Evolutionary conservation across 2,329 filamentous ascomycete genomes (phyloP), one percentile per base, ranked within the genome.

Genomic region (Decorospora gaudefroyi): DNA sequence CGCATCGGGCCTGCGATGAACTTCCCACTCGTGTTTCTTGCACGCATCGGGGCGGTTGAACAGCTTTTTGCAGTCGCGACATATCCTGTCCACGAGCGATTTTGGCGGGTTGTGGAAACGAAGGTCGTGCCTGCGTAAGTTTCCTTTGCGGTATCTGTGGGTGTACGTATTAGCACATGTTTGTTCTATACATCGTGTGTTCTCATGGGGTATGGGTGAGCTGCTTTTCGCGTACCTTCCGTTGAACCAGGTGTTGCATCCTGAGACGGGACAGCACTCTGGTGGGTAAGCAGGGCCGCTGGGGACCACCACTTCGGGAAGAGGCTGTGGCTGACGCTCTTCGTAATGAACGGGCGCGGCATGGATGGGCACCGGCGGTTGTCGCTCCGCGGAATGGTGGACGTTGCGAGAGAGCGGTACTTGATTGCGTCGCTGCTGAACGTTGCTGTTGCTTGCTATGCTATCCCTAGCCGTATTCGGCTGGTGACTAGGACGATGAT

Each of bases 11-110:
- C 51, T 28, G 0, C 23, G 16, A 11, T 58, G 55, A 16, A 38
- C 46, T 6, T 51, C 47, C 50, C 47, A 52, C 16, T 58, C 52
- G 15, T 58, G 55, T 6, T 58, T 58, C 5, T 46, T 39, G 4
- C 28, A 35, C 3, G 55, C 55, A 23, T 59, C 55, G 4, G 30
- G 18, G 6, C 53, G 43, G 8, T 34, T 48, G 32, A 42, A 57
- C 1, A 3, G 4, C 6, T 33, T 18, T 1, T 30, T 13, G 10
- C 53, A 57, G 2, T 15, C 10, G 3, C 48, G 39, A 32, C 53
- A 56, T 10, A 16, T 15, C n/a, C 8, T 45, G 3, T 21, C 25
- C 13, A 39, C 16, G 6, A 18, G 17, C 8, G 25, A n/a, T 2
- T 23, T 22, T 11, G 35, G 1, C 4, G 16, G 1, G 3, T 9